Evolutionary conservation across 768 basidiomycete species (phyloP).

Genomic region (Rhodotorula paludigena): DNA sequence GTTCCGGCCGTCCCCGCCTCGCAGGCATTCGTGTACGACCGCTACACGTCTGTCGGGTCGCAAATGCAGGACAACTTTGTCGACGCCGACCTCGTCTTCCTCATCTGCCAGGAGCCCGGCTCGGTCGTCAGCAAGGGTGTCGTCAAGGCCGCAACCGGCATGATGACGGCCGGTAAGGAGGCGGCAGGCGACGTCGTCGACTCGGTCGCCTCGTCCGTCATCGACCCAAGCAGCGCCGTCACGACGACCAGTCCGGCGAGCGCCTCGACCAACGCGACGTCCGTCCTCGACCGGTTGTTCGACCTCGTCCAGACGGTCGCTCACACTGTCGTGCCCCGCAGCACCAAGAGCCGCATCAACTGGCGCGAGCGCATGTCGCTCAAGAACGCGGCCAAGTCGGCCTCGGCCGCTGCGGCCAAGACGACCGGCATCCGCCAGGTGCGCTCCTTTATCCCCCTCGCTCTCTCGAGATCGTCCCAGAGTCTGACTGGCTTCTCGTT

Average conservation of each 20-base stretch:
- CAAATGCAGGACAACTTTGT: constrained; percentile 27
- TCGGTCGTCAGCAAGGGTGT: not conserved
- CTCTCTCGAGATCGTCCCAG: too few species aligned
- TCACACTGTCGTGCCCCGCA: not conserved
- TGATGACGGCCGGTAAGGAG: constrained; percentile 1
- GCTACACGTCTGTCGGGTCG: constrained; percentile 16
- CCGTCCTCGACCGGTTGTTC: not conserved
- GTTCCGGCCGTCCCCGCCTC: constrained; percentile 6
- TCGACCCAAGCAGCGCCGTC: not conserved
- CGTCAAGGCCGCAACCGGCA: not conserved
- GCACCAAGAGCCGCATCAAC: not conserved
- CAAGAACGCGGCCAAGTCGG: not conserved
- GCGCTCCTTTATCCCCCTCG: not conserved
- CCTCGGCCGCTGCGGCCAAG: not conserved
- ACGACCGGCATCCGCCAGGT: not conserved
- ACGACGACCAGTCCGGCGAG: not conserved
- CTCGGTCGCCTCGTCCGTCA: not conserved
- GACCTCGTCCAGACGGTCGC: not conserved
- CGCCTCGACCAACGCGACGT: not conserved
- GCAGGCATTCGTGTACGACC: constrained; percentile 36
- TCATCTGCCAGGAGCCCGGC: constrained; percentile 31
- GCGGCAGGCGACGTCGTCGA: not conserved
- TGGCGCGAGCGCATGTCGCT: not conserved
- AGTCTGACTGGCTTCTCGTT: not conserved
- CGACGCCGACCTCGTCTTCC: constrained; percentile 19